These are phyloP conservation scores for Penicillium sp. DNA, from an alignment of 2,329 filamentous ascomycete genomes.

Conservation along the genomic window DNA sequence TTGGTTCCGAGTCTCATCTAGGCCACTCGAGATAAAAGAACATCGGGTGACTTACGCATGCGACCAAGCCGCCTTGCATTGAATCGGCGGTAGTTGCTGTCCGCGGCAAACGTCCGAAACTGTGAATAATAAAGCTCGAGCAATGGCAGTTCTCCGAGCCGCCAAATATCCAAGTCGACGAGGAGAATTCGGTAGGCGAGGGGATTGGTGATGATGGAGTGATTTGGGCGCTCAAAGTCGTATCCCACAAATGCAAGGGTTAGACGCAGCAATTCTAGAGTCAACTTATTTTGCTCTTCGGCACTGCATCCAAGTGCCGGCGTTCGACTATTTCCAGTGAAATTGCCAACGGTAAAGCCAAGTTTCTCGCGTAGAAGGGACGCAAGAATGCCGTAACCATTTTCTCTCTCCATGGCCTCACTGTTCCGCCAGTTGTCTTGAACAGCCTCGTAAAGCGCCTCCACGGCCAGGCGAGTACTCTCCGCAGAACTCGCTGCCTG, in stretches of 20 bases:
- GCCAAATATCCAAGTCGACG: constrained; percentile 92
- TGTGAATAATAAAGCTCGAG: constrained; percentile 92
- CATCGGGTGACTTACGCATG: constrained; percentile 67
- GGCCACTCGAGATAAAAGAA: constrained; percentile 16
- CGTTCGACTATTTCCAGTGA: constrained; percentile 44
- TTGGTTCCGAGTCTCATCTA: background rate
- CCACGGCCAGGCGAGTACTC: constrained; percentile 71
- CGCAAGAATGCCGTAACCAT: constrained; percentile 85
- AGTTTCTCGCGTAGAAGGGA: constrained; percentile 82
- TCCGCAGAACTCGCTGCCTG: constrained; percentile 71
- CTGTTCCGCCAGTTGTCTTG: constrained; percentile 95
- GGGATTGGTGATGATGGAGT: constrained; percentile 93
- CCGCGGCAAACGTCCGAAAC: constrained; percentile 82
- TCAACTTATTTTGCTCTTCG: constrained; percentile 53
- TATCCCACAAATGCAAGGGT: constrained; percentile 88
- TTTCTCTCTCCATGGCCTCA: constrained; percentile 95
- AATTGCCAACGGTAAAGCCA: constrained; percentile 31
- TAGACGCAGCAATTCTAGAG: constrained; percentile 65
- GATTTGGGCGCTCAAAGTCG: constrained; percentile 71
- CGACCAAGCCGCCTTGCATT: constrained; percentile 81
- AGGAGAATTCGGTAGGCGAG: constrained; percentile 89
- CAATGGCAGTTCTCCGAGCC: constrained; percentile 70
- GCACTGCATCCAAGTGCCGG: constrained; percentile 34
- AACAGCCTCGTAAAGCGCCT: constrained; percentile 81
- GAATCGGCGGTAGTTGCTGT: constrained; percentile 88